Conservation (phyloP, 1,139 yeast genomes). For the Kodamaea sp. region DNA sequence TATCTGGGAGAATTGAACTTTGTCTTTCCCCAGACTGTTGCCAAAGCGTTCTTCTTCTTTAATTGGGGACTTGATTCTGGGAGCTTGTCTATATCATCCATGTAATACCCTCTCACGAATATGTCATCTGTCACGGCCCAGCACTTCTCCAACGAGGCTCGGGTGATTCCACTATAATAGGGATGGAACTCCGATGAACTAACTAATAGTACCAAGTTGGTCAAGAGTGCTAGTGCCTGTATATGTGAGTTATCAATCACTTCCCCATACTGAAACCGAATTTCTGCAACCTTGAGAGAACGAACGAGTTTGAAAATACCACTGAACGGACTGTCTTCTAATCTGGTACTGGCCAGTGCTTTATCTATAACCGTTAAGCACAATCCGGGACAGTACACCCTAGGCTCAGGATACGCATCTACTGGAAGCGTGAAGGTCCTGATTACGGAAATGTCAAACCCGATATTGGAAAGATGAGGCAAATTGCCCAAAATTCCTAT, state of each 20-base stretch:
- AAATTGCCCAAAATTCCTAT: constrained; percentile 3
- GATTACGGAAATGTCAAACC: constrained; percentile 5
- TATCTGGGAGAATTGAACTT: constrained; percentile 28
- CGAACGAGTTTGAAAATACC: constrained; percentile 7
- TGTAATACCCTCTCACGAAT: constrained; percentile 21
- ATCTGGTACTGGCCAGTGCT: constrained; percentile 9
- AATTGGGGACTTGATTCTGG: constrained; percentile 7
- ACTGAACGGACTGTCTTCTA: constrained; percentile 4
- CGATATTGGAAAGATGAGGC: constrained; percentile 3
- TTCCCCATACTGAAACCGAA: constrained; percentile 32
- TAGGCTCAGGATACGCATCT: background rate
- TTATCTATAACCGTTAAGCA: constrained; percentile 7
- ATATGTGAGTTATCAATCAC: constrained; percentile 30
- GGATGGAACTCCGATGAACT: constrained; percentile 4
- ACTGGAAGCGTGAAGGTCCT: constrained; percentile 4
- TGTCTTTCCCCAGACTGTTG: constrained; percentile 22
- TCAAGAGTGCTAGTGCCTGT: constrained; percentile 24
- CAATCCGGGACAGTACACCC: background rate
- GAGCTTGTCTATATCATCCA: constrained; percentile 5
- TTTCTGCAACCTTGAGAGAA: constrained; percentile 5
- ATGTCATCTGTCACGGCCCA: constrained; percentile 38
- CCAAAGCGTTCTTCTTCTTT: constrained; percentile 12
- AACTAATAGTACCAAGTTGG: constrained; percentile 20
- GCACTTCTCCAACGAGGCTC: constrained; percentile 27
- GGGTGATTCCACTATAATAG: constrained; percentile 10